Conservation (phyloP, 345 rosid species). For the Anacardium occidentale region DNA sequence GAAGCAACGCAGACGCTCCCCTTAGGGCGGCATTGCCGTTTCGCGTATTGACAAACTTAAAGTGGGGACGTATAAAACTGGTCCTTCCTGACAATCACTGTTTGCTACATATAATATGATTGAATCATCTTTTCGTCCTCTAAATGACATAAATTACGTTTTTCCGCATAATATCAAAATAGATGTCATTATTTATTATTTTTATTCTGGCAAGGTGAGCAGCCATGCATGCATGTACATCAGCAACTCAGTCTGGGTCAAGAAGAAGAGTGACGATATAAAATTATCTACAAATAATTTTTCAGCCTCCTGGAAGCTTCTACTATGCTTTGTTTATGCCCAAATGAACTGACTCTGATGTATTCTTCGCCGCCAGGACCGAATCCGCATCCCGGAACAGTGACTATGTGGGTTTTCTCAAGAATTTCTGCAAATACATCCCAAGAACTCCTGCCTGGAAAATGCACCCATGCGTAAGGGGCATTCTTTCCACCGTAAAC, state of each 20-base stretch:
- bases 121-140: too few relatives aligned
- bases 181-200: too few relatives aligned
- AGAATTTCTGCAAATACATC: constrained; percentile 64
- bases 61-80: background rate
- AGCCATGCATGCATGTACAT: too few relatives aligned
- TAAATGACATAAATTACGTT: too few relatives aligned
- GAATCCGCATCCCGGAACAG: constrained; percentile 75
- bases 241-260: too few relatives aligned
- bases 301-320: constrained; percentile 72
- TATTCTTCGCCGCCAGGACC: constrained; percentile 81
- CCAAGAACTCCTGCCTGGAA: constrained; percentile 68
- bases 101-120: too few relatives aligned
- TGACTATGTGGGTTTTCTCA: constrained; percentile 61
- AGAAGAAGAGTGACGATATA: too few relatives aligned
- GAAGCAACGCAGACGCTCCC: too few relatives aligned
- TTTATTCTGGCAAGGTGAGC: too few relatives aligned
- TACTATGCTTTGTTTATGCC: constrained; percentile 39
- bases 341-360: constrained; percentile 74
- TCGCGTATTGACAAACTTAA: background rate
- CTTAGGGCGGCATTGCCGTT: too few relatives aligned
- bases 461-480: constrained; percentile 77
- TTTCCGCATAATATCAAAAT: too few relatives aligned
- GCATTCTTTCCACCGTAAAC: constrained; percentile 75
- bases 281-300: too few relatives aligned
- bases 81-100: background rate